Evolutionary conservation across 1,139 yeast genomes (phyloP).

Genomic region (Debaryomycetaceae sp.): DNA sequence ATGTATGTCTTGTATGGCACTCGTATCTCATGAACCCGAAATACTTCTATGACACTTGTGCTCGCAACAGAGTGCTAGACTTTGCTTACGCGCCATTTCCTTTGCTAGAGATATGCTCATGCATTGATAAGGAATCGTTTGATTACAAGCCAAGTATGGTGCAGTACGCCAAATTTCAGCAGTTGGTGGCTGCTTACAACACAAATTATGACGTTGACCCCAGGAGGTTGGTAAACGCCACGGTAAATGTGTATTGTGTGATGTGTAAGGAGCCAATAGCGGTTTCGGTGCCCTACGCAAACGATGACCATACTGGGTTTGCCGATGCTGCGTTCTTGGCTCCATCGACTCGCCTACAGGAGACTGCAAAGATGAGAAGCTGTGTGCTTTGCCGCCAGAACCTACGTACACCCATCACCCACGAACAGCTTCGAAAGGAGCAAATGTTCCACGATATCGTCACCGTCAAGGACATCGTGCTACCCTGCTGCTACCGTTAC

Average conservation of each 20-base stretch:
- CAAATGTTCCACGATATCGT: conserved; percentile 18
- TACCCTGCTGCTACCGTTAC: conserved; percentile 14
- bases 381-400: conserved; percentile 2
- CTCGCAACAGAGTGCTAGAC: conserved; percentile 18
- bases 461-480: conserved; percentile 7
- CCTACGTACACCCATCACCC: conserved; percentile 12
- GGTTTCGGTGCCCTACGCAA: conserved; percentile 13
- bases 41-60: conserved; percentile 23
- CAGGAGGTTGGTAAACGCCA: not conserved
- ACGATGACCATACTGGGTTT: conserved; percentile 17
- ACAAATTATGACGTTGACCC: conserved; percentile 2
- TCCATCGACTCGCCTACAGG: conserved; percentile 2
- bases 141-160: conserved; percentile 14
- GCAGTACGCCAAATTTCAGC: not conserved
- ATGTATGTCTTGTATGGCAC: conserved; percentile 32
- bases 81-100: conserved; percentile 26
- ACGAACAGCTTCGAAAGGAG: conserved; percentile 17
- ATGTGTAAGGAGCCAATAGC: conserved; percentile 11
- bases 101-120: conserved; percentile 15
- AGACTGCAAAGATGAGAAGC: not conserved
- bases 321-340: conserved; percentile 15
- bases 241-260: conserved; percentile 15
- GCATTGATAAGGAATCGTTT: conserved; percentile 19
- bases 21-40: conserved; percentile 16
- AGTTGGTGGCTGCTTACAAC: conserved; percentile 1